Evolutionary conservation across 176 grass and related monocot genomes (phyloP).

Genomic region (sorghum (Sorghum bicolor)): DNA sequence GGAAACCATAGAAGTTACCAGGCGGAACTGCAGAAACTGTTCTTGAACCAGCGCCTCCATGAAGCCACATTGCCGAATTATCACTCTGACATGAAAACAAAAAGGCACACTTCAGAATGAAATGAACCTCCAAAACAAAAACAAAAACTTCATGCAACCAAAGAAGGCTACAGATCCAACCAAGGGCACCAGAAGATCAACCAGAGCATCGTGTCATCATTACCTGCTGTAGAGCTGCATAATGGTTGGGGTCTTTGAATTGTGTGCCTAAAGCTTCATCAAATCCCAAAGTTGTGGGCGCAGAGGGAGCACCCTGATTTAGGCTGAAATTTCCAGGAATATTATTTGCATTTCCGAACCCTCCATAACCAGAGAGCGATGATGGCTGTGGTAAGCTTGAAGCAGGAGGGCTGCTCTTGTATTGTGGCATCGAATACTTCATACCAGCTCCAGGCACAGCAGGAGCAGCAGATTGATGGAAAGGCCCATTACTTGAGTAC

Average conservation of each 20-base stretch:
- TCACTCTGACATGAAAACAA: slow-evolving; percentile 29
- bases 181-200: neutral
- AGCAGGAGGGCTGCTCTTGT: slow-evolving; percentile 68
- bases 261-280: slow-evolving; percentile 78
- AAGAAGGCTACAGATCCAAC: slow-evolving; percentile 2
- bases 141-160: neutral
- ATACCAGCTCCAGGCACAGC: slow-evolving; percentile 62
- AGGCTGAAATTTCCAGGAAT: slow-evolving; percentile 67
- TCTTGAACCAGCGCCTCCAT: slow-evolving; percentile 71
- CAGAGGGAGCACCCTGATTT: slow-evolving; percentile 54
- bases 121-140: slow-evolving; percentile 1
- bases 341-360: slow-evolving; percentile 12
- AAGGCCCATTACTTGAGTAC: slow-evolving; percentile 71
- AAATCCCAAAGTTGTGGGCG: slow-evolving; percentile 56
- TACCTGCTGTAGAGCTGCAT: slow-evolving; percentile 89
- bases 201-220: neutral
- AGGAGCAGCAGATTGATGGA: slow-evolving; percentile 67
- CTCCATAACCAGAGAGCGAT: slow-evolving; percentile 61
- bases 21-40: slow-evolving; percentile 61
- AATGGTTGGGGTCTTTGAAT: slow-evolving; percentile 78
- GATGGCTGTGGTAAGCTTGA: slow-evolving; percentile 61
- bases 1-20: slow-evolving; percentile 74
- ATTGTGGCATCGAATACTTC: slow-evolving; percentile 85
- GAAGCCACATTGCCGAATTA: slow-evolving; percentile 82
- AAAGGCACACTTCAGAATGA: neutral